Percentiles rank a stretch among this genome's conserved stretches.
Conservation (phyloP, 345 rosid genomes). For the Eucalyptus decipiens region DNA sequence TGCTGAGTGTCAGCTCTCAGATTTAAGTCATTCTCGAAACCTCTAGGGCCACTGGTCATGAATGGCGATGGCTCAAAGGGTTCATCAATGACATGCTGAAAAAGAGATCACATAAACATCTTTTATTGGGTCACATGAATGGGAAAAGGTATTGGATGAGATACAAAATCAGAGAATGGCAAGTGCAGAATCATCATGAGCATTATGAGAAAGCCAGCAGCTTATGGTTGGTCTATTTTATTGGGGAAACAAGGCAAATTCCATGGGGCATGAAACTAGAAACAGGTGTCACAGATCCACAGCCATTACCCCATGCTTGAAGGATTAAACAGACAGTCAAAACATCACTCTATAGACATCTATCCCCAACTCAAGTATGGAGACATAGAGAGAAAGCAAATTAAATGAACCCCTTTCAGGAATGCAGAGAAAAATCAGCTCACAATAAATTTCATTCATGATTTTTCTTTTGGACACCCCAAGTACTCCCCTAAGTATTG, state of each 20-base stretch:
- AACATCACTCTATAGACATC: not conserved
- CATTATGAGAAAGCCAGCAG: not conserved
- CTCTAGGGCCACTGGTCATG: conserved; percentile 57
- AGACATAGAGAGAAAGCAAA: not conserved
- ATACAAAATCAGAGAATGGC: not conserved
- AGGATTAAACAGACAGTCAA: not conserved
- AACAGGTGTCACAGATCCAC: not conserved
- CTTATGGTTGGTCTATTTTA: not conserved
- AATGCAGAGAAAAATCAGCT: not conserved
- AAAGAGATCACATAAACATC: not conserved
- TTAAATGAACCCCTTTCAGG: not conserved
- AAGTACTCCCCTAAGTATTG: not conserved
- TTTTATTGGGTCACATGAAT: not conserved
- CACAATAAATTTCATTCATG: not conserved
- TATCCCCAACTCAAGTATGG: not conserved
- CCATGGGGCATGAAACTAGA: not conserved
- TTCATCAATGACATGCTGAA: conserved; percentile 86
- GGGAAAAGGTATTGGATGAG: not conserved
- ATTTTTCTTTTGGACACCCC: not conserved
- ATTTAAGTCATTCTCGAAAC: conserved; percentile 56
- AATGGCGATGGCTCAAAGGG: conserved; percentile 94
- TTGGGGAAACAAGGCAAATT: not conserved
- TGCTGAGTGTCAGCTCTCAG: conserved; percentile 29
- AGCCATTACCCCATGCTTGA: not conserved
- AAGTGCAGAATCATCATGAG: not conserved